Base-by-base conservation (phyloP, 805 yeast species). In the Ogataea dorogensis region DNA sequence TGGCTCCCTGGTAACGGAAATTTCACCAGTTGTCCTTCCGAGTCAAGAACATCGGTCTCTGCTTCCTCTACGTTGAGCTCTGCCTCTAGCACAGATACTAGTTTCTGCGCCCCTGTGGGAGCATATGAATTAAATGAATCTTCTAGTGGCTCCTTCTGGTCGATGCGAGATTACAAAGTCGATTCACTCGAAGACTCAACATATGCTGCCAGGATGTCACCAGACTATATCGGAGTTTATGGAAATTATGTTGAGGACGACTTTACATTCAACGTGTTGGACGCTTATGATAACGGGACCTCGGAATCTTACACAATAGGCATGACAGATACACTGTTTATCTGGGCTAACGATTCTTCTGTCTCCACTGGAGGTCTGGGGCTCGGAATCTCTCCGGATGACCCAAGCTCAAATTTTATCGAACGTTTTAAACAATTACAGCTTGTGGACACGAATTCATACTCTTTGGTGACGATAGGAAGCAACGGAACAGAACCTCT, bases 281-380 rank as follows among this genome's bases (percentile, higher is more conserved):
- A 25, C 5, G 25, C 40, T 3, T 39, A 15, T 31, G n/a, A 33
- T 18, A 38, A 44, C 26, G 39, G 38, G n/a, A 31, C 40, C 6
- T 17, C 25, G 4, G 30, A 24, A 11, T 27, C 33, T 7, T 21
- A 30, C 11, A 20, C 39, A 5, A 10, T 58, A 17, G 28, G 38
- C 12, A 22, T 68, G 3, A 42, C 47, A 2, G 41, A 54, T 24
- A 27, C 61, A 7, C 54, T 62, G 0, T 73, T 75, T 42, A 39
- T 71, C 9, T 45, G 48, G 28, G 64, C 66, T 0, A 64, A 68
- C 39, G 50, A 51, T n/a, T 56, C 74, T 1, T 49, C 53, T 34
- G 59, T 61, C 14, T 39, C 53, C 5, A 50, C 59, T 10, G 80
- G 79, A 19, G 69, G 70, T 0, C 44, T 75, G 7, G 80, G 79